Base-by-base conservation (phyloP, 352 stramenopile species). In the Pythium chondricola region DNA sequence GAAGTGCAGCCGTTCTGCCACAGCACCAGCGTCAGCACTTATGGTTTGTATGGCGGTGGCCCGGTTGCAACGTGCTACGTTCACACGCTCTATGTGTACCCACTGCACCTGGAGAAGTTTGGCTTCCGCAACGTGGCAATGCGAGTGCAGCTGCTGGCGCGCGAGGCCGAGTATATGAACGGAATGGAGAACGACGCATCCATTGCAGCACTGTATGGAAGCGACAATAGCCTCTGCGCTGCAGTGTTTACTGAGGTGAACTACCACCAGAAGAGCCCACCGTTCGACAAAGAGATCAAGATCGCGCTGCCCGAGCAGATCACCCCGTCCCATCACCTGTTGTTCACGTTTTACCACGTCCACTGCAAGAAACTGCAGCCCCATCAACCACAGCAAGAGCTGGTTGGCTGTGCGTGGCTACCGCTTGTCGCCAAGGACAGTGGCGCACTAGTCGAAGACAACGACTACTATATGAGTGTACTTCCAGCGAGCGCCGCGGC, bases 331-430 rank as follows among this genome's bases (percentile, higher is more conserved):
- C 74, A 91, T 33, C 71, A 87, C 36, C 44, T 91, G 13, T 48
- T 87, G 2, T 83, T 88, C 56, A 85, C 70, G 8, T 87, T 91
- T 41, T 88, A 82, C 39, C 79, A 91, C 53, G 76, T 91, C 0
- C 76, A 91, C 47, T 91, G 79, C 66, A 91, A 91, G 52, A 91
- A 88, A 31, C 41, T 88, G 2, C 64, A 68, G 25, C 55, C 63
- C 0, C 67, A 61, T 21, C 74, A 91, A 38, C 64, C 65, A 10
- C 76, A 83, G 20, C 71, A 87, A 50, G 76, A 91, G 25, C 58
- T 91, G 7, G 43, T 88, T 0, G 76, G 74, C 2, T 85, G 73
- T 25, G 68, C 74, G 4, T 63, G 58, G 0, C 37, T 88, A 0
- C 76, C 79, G 3, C 18, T 91, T 7, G 38, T 88, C 1, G 54